Evolutionary conservation across 2,329 filamentous ascomycete genomes (phyloP).

Genomic region (Hymenoscyphus albidus): DNA sequence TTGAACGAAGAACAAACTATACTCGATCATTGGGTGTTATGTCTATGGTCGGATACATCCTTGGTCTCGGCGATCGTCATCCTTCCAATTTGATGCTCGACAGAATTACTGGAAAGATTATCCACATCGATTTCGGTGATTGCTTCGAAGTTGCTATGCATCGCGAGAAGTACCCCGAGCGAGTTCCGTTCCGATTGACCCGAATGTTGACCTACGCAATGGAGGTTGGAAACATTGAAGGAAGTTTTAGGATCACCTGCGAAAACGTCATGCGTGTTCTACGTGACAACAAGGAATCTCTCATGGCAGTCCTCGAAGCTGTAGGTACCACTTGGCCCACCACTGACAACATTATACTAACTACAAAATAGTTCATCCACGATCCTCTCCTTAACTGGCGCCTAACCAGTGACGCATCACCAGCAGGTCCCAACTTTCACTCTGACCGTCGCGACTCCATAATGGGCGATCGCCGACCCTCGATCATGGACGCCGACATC

Average conservation of each 20-base stretch:
- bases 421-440: slow-evolving; percentile 62
- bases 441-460: slow-evolving; percentile 56
- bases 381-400: slow-evolving; percentile 99
- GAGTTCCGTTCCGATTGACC: slow-evolving; percentile 95
- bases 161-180: slow-evolving; percentile 96
- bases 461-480: slow-evolving; percentile 54
- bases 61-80: slow-evolving; percentile 93
- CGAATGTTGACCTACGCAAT: slow-evolving; percentile 99
- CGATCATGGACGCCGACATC: slow-evolving; percentile 62
- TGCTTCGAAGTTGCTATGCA: slow-evolving; percentile 99
- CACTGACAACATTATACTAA: slow-evolving; percentile 12
- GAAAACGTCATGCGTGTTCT: slow-evolving; percentile 98
- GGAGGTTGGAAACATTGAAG: slow-evolving; percentile 99
- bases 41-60: slow-evolving; percentile 99
- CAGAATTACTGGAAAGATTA: slow-evolving; percentile 89
- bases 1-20: slow-evolving; percentile 97
- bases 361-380: slow-evolving; percentile 76
- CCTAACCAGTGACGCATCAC: slow-evolving; percentile 61
- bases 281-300: slow-evolving; percentile 93
- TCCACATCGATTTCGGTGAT: slow-evolving; percentile 98
- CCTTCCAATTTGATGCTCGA: slow-evolving; percentile 98
- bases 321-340: slow-evolving; percentile 52
- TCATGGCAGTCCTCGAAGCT: slow-evolving; percentile 97
- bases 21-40: slow-evolving; percentile 95
- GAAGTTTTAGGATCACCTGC: slow-evolving; percentile 95